A percentile compares a stretch with the other conserved stretches of the same genome.
These are phyloP conservation scores for Zygosaccharomyces pseudobailii DNA, from an alignment of 1,139 yeast species.

Conservation along the genomic window DNA sequence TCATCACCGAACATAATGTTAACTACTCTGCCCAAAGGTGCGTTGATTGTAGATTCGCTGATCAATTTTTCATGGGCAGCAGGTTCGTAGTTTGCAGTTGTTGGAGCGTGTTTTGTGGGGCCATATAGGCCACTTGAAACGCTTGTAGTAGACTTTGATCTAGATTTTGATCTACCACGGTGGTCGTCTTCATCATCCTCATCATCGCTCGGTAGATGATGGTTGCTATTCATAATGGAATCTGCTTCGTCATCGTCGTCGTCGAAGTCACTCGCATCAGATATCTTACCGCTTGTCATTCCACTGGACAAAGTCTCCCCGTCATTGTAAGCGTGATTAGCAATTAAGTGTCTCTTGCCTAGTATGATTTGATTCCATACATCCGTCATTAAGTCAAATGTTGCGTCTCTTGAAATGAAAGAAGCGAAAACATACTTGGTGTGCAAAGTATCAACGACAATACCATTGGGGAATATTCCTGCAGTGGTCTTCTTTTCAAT, in stretches of 20 bases:
- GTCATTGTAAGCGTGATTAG: slow-evolving; percentile 20
- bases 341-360: slow-evolving; percentile 27
- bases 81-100: slow-evolving; percentile 47
- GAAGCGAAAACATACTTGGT: slow-evolving; percentile 71
- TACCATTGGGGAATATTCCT: slow-evolving; percentile 69
- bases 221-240: slow-evolving; percentile 21
- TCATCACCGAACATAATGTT: slow-evolving; percentile 70
- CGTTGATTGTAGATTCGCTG: slow-evolving; percentile 55
- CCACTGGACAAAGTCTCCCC: slow-evolving; percentile 19
- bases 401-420: slow-evolving; percentile 60
- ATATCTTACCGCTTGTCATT: slow-evolving; percentile 21
- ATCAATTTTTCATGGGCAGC: slow-evolving; percentile 60
- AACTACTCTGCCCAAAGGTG: slow-evolving; percentile 77
- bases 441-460: slow-evolving; percentile 64
- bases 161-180: background rate
- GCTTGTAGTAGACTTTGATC: slow-evolving; percentile 3
- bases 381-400: slow-evolving; percentile 55
- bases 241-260: slow-evolving; percentile 30
- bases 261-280: slow-evolving; percentile 17
- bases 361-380: slow-evolving; percentile 50
- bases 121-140: slow-evolving; percentile 14
- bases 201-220: slow-evolving; percentile 29
- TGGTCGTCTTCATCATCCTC: slow-evolving; percentile 15
- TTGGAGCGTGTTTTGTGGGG: slow-evolving; percentile 50
- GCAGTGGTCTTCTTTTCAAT: slow-evolving; percentile 71